phyloP scores from a whole-genome alignment of 2,329 filamentous ascomycete genomes.

The Calycina marina region DNA sequence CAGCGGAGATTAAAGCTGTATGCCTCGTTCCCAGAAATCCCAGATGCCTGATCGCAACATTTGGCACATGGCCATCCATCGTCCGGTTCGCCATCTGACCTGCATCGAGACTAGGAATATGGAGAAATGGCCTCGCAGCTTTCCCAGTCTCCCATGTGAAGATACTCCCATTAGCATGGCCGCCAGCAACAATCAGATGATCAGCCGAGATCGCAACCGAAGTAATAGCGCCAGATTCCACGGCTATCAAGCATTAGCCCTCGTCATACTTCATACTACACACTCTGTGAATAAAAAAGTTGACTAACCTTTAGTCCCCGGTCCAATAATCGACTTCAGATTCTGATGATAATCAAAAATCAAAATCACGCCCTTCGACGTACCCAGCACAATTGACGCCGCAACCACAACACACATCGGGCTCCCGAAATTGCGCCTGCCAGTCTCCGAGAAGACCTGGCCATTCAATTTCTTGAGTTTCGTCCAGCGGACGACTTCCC shows the following conservation, averaged over 20 bases:
- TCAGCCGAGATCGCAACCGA: conserved; percentile 85
- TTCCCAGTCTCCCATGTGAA: conserved; percentile 92
- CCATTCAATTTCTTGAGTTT: conserved; percentile 78
- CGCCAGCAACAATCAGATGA: conserved; percentile 79
- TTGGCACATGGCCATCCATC: conserved; percentile 70
- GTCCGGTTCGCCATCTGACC: conserved; percentile 48
- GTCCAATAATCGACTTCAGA: conserved; percentile 83
- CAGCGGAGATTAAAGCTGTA: conserved; percentile 87
- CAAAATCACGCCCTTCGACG: conserved; percentile 84
- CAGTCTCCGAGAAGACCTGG: conserved; percentile 83
- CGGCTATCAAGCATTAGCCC: conserved; percentile 40
- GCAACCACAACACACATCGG: conserved; percentile 84
- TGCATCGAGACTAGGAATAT: conserved; percentile 64
- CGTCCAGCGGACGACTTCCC: conserved; percentile 96
- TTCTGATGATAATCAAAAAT: conserved; percentile 97
- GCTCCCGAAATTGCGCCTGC: conserved; percentile 80
- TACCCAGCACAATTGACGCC: conserved; percentile 78
- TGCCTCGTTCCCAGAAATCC: conserved; percentile 88
- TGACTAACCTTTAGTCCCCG: conserved; percentile 77
- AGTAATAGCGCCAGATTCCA: conserved; percentile 80
- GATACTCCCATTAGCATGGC: conserved; percentile 79
- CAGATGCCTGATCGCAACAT: conserved; percentile 71
- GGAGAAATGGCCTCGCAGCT: conserved; percentile 74
- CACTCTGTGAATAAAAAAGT: no score
- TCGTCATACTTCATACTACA: conserved; percentile 1